phyloP scores from a whole-genome alignment of 768 basidiomycete species.

The Tulasnella sp. region DNA sequence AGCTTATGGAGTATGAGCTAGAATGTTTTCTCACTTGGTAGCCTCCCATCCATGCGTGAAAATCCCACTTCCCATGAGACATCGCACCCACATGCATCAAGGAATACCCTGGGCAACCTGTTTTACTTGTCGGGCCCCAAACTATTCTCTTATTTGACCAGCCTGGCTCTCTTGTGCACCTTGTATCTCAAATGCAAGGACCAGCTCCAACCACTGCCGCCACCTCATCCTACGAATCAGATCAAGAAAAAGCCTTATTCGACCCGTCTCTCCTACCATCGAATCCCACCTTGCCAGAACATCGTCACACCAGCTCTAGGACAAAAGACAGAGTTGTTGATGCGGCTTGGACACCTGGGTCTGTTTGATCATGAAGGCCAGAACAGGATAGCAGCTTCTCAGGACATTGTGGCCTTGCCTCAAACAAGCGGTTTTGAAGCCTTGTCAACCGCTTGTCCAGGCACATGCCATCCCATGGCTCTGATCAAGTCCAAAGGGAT shows the following conservation, averaged over 20 bases:
- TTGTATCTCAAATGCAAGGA: constrained; percentile 58
- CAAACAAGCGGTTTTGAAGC: constrained; percentile 70
- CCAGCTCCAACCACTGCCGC: constrained; percentile 27
- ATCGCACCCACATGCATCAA: too few relatives aligned
- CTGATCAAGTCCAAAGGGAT: constrained; percentile 41
- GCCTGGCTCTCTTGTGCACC: constrained; percentile 65
- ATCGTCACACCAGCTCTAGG: constrained; percentile 53
- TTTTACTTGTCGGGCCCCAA: too few relatives aligned
- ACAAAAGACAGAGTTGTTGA: constrained; percentile 56
- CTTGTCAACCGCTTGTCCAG: constrained; percentile 55
- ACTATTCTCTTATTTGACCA: too few relatives aligned
- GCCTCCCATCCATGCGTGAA: too few relatives aligned
- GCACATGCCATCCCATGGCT: constrained; percentile 60
- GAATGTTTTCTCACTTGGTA: too few relatives aligned
- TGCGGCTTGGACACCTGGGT: constrained; percentile 61
- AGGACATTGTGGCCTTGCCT: constrained; percentile 61
- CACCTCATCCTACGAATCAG: constrained; percentile 18
- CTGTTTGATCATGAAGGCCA: constrained; percentile 41
- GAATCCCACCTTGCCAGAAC: constrained; percentile 46
- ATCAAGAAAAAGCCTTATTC: constrained; percentile 37
- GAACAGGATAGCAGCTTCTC: constrained; percentile 41
- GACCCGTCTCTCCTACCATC: constrained; percentile 45
- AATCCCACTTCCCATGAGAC: too few relatives aligned
- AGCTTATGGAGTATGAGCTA: too few relatives aligned
- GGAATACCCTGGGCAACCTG: too few relatives aligned